phyloP scores from a whole-genome alignment of 352 stramenopile genomes.

The Globisporangium irregulare region DNA sequence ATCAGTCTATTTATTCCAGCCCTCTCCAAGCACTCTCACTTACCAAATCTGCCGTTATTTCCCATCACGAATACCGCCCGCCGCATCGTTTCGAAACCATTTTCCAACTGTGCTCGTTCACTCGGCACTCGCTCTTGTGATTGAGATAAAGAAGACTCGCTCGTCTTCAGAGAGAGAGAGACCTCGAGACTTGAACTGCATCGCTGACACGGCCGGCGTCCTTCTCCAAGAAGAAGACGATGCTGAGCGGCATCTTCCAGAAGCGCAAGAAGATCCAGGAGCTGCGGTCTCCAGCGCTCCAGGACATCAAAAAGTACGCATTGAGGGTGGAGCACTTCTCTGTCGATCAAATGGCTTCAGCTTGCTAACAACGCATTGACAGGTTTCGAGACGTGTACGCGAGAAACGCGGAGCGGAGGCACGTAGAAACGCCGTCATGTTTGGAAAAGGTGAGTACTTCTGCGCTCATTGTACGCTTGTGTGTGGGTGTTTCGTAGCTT shows the following conservation, averaged over 20 bases:
- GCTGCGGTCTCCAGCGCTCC: conserved; percentile 63
- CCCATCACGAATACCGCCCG: not conserved
- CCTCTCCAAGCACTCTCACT: not conserved
- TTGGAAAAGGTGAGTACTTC: conserved; percentile 49
- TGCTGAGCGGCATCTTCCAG: conserved; percentile 75
- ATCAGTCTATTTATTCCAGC: conserved; percentile 2
- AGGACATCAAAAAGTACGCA: conserved; percentile 72
- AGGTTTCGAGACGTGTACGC: conserved; percentile 76
- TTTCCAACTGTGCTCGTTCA: not conserved
- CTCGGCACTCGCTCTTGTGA: not conserved
- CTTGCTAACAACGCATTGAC: not conserved
- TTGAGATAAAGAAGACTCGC: not conserved
- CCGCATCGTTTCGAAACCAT: conserved; percentile 6
- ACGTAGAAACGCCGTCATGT: conserved; percentile 65
- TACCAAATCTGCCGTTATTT: not conserved
- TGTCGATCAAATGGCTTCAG: not conserved
- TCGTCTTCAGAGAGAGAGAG: not conserved
- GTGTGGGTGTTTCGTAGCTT: not conserved
- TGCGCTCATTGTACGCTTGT: no score
- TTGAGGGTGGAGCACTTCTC: not conserved
- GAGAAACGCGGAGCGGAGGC: conserved; percentile 48
- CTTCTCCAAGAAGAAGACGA: conserved; percentile 13
- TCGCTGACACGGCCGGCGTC: not conserved
- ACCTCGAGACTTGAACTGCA: not conserved
- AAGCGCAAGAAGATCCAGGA: conserved; percentile 82